Evolutionary conservation across 2,329 filamentous ascomycete species (phyloP), one percentile per base, ranked within the genome.

Genomic region (Helicocarpus griseus): DNA sequence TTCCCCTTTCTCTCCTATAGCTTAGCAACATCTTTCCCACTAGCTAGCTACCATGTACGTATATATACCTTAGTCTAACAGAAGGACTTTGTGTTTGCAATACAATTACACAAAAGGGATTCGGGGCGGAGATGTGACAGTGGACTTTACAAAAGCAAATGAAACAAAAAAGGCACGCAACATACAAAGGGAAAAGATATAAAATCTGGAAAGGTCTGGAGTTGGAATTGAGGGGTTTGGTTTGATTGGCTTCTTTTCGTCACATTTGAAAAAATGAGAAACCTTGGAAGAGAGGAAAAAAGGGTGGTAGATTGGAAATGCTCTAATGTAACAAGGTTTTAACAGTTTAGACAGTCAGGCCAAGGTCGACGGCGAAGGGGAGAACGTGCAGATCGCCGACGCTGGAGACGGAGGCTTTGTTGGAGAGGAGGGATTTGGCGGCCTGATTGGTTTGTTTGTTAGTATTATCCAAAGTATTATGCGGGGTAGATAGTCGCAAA

Each of bases 321-420:
- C 26, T 21, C 41, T 44, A 44, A 31, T 44, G 24, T 31, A 47
- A 47, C 29, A 36, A 29, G 29, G 31, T 5, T n/a, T n/a, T n/a
- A n/a, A n/a, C n/a, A n/a, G n/a, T 67, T 81, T 94, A 98, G 80
- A 95, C 89, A 70, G 85, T 88, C 68, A 98, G 81, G 63, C 91
- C 94, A 69, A 98, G 78, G 68, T 98, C 93, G 74, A 90, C 87
- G 60, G 89, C 93, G 68, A 85, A 98, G 53, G 93, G 93, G 67
- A 98, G 82, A 64, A 85, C 80, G 72, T 88, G 86, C 63, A 98
- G 80, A 69, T 98, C 93, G 70, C 93, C 93, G 57, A 97, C 89
- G 53, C 88, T 79, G 56, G 89, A 86, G 57, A 96, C 87, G 50
- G 88, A 85, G 48, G 91, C 90, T 80, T 90, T 97, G 72, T 82